A percentile compares a stretch with the other conserved stretches of the same genome.
phyloP scores from a whole-genome alignment of 805 yeast genomes.

The Yamadazyma phyllophila region DNA sequence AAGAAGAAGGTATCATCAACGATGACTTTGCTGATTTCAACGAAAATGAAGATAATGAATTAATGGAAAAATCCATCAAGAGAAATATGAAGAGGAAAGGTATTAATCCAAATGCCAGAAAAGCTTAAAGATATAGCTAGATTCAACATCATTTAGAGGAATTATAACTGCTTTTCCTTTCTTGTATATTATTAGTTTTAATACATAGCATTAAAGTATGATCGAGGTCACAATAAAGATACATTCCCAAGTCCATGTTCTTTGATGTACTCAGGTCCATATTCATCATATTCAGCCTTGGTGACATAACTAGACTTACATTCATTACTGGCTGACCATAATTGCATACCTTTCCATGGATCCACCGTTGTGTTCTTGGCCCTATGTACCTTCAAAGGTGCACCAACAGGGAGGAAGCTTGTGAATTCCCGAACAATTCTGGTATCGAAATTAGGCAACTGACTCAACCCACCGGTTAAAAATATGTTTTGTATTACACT shows the following conservation, averaged over 20 bases:
- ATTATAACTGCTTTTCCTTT: not conserved
- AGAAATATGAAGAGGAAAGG: conserved; percentile 67
- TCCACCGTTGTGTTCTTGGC: conserved; percentile 73
- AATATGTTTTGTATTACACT: conserved; percentile 63
- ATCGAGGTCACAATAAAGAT: conserved; percentile 13
- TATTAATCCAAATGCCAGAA: conserved; percentile 53
- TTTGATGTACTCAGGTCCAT: conserved; percentile 84
- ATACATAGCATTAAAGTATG: conserved; percentile 3
- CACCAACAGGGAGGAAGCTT: conserved; percentile 65
- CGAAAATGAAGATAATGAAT: conserved; percentile 67
- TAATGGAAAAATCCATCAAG: conserved; percentile 68
- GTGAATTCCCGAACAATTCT: conserved; percentile 71
- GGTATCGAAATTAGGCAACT: conserved; percentile 60
- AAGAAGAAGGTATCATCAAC: conserved; percentile 76
- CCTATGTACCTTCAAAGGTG: conserved; percentile 55
- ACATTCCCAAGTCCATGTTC: conserved; percentile 80
- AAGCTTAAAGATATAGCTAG: not conserved
- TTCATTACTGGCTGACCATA: conserved; percentile 58
- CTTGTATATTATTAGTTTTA: conserved; percentile 10
- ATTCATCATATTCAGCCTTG: conserved; percentile 75
- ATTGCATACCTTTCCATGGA: conserved; percentile 93
- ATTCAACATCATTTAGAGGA: not conserved
- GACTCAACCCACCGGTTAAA: conserved; percentile 82
- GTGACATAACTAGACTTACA: conserved; percentile 53
- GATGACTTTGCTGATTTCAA: conserved; percentile 85